Evolutionary conservation across 495 filamentous ascomycete species (phyloP).

Genomic region (Tuber brumale): DNA sequence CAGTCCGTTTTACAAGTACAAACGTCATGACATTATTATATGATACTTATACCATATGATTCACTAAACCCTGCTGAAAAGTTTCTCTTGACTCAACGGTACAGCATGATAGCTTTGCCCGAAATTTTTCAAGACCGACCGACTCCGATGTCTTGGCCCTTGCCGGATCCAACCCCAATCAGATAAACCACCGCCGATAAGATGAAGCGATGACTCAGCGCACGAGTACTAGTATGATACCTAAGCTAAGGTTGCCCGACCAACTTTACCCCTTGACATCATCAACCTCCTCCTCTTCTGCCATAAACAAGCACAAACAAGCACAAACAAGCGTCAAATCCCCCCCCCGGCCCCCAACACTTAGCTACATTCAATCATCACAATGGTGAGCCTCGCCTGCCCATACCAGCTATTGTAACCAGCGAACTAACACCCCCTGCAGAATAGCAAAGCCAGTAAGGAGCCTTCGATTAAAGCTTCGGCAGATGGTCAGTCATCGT

Average conservation of each 20-base stretch:
- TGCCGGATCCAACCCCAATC: neutral
- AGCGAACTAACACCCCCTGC: slow-evolving; percentile 8
- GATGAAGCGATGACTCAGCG: neutral
- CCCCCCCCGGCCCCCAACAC: neutral
- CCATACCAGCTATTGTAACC: neutral
- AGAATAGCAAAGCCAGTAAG: slow-evolving; percentile 25
- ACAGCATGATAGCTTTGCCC: neutral
- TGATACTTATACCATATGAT: neutral
- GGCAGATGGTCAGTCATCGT: slow-evolving; percentile 30
- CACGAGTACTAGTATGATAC: neutral
- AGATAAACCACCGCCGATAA: neutral
- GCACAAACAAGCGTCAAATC: neutral
- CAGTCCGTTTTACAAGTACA: neutral
- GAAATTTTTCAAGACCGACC: neutral
- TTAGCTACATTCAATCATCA: neutral
- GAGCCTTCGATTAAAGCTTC: slow-evolving; percentile 31
- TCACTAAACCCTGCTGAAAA: neutral
- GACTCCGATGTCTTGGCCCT: neutral
- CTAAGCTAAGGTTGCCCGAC: neutral
- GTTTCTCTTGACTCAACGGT: neutral
- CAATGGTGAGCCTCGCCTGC: neutral
- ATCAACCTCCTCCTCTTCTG: neutral
- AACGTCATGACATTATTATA: no score
- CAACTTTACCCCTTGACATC: neutral
- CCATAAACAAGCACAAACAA: no score